Conservation (phyloP, 768 basidiomycete species). For the Leccinum longicurvipes region DNA sequence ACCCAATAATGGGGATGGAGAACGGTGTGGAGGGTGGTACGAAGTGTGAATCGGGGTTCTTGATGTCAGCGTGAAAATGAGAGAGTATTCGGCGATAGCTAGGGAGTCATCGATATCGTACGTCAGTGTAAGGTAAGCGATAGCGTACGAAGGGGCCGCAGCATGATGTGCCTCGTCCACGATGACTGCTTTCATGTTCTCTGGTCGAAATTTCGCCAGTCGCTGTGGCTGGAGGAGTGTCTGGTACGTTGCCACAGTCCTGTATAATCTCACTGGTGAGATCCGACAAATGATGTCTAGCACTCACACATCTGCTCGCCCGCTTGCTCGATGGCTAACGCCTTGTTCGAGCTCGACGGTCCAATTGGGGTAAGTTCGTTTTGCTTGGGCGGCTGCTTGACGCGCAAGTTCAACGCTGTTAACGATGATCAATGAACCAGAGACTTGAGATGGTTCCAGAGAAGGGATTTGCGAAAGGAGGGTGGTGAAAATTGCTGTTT, state of each 20-base stretch:
- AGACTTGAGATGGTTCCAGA: constrained; percentile 43
- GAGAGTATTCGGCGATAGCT: constrained; percentile 85
- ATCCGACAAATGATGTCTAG: background rate
- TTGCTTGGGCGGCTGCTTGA: constrained; percentile 77
- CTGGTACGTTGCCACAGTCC: constrained; percentile 89
- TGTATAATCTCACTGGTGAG: constrained; percentile 24
- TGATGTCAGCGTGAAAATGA: constrained; percentile 69
- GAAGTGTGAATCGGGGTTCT: constrained; percentile 46
- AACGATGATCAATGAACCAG: constrained; percentile 75
- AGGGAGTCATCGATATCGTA: background rate
- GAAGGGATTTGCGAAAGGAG: constrained; percentile 65
- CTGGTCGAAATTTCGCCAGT: constrained; percentile 72
- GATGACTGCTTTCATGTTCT: constrained; percentile 67
- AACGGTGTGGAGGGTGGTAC: constrained; percentile 38
- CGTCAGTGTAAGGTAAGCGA: background rate
- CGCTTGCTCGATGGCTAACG: constrained; percentile 65
- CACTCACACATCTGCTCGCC: constrained; percentile 76
- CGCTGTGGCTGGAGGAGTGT: constrained; percentile 65
- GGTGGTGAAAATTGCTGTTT: constrained; percentile 89
- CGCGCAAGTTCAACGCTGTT: constrained; percentile 86
- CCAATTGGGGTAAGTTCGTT: constrained; percentile 64
- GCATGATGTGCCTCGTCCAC: constrained; percentile 96
- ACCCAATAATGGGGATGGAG: constrained; percentile 82
- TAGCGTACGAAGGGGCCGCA: constrained; percentile 77
- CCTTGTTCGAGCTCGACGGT: constrained; percentile 93